phyloP scores from a whole-genome alignment of 139 green algal genomes.

The Tetraselmis striata region DNA sequence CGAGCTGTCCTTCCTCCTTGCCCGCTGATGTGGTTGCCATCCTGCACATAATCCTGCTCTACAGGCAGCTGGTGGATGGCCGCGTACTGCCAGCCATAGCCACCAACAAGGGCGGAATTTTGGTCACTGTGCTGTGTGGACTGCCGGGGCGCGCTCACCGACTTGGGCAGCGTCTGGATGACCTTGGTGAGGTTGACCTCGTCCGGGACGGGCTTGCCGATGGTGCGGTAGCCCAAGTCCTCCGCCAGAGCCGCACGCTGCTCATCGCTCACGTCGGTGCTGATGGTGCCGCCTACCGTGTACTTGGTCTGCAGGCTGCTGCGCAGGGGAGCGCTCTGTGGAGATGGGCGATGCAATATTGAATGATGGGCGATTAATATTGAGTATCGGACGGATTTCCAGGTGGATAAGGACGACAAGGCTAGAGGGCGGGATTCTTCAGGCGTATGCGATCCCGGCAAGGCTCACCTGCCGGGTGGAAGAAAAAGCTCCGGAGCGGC shows the following conservation, averaged over 20 bases:
- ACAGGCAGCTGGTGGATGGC: no score
- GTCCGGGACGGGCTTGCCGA: slow-evolving; percentile 79
- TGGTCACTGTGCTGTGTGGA: no score
- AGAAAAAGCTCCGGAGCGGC: neutral
- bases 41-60: neutral
- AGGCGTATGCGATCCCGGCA: neutral
- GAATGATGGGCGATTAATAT: neutral
- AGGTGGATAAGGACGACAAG: neutral
- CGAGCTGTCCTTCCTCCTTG: no score
- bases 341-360: neutral
- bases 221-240: slow-evolving; percentile 71
- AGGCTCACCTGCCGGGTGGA: neutral
- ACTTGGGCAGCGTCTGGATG: slow-evolving; percentile 68
- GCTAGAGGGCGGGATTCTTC: no score
- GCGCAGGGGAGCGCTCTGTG: neutral
- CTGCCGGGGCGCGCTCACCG: no score
- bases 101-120: no score
- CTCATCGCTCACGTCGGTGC: slow-evolving; percentile 6
- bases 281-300: neutral
- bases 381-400: neutral
- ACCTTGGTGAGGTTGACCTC: slow-evolving; percentile 73
- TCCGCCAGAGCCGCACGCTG: slow-evolving; percentile 32
- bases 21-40: neutral
- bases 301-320: neutral
- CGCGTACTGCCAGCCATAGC: no score